Base-by-base conservation (phyloP, 805 yeast genomes). In the Sugiyamaella smithiae region DNA sequence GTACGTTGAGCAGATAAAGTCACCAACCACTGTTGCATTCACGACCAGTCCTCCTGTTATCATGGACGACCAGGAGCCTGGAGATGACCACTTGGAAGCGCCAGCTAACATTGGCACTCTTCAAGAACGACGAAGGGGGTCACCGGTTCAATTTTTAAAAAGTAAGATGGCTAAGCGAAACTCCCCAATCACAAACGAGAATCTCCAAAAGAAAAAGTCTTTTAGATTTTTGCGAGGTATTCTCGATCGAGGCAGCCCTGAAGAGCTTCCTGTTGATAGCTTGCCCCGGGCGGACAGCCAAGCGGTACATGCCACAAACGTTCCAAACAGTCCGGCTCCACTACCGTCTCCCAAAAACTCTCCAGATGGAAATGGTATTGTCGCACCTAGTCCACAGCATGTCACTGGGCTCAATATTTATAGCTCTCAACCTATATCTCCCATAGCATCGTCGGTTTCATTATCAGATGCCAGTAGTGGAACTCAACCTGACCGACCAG, bases 181-280 rank as follows among this genome's bases (percentile, higher is more conserved):
- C 14, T 16, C 33, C 16, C 29, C 46, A 2, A 32, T 29, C 28
- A 46, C 50, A 11, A 24, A 36, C 23, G 48, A 45, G 17, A 45
- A 32, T 26, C 14, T 50, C 3, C 48, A 43, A 38, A 46, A 46
- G 35, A 43, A 50, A 28, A 50, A 51, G 40, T 50, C 54, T 14
- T 43, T 51, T 33, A 36, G 42, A 6, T 41, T 53, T n/a, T 43
- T 53, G 9, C 43, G 52, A 16, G 51, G 48, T 12, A 45, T 45
- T 29, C 43, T 40, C 7, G 47, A 32, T 11, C 23, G 25, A 28
- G 22, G 32, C 4, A 19, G 12, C 7, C 22, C 33, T 26, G 22
- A 35, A 12, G 38, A 35, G 38, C 22, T 11, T 11, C 38, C 38
- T 5, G 8, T 19, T 16, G 38, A 35, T 14, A 35, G 6, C 4